phyloP scores from a whole-genome alignment of 140 eudicot species.

The Bidens hawaiensis region DNA sequence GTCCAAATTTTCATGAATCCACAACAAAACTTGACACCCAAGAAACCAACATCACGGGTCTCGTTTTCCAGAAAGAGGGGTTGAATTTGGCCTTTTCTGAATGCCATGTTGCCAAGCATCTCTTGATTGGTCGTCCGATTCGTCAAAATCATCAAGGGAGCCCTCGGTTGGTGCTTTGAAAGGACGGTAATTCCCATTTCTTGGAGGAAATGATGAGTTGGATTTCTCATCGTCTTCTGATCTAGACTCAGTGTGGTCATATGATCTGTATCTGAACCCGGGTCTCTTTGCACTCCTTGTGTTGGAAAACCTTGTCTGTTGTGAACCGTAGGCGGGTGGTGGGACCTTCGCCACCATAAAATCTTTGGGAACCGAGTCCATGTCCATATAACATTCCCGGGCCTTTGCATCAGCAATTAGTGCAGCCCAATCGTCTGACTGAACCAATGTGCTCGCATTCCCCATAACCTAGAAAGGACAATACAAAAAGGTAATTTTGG shows the following conservation, averaged over 20 bases:
- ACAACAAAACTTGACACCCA: neutral
- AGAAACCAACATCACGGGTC: slow-evolving; percentile 32
- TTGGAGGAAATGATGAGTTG: slow-evolving; percentile 29
- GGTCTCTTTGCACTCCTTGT: slow-evolving; percentile 60
- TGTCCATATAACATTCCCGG: slow-evolving; percentile 69
- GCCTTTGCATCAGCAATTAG: slow-evolving; percentile 80
- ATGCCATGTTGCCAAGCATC: slow-evolving; percentile 78
- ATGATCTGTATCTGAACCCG: slow-evolving; percentile 58
- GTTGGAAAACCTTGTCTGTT: slow-evolving; percentile 47
- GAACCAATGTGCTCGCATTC: slow-evolving; percentile 69
- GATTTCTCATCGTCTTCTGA: slow-evolving; percentile 75
- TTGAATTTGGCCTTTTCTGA: slow-evolving; percentile 50
- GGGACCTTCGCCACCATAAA: slow-evolving; percentile 47
- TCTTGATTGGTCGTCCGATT: slow-evolving; percentile 45
- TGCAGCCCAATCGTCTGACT: slow-evolving; percentile 96
- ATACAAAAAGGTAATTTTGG: neutral
- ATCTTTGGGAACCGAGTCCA: slow-evolving; percentile 90
- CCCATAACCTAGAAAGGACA: slow-evolving; percentile 76
- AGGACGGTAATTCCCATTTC: slow-evolving; percentile 66
- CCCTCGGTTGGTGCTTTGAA: slow-evolving; percentile 43
- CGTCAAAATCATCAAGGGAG: slow-evolving; percentile 62
- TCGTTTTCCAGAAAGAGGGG: slow-evolving; percentile 49
- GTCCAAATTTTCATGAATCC: slow-evolving; percentile 2
- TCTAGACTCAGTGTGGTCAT: slow-evolving; percentile 67
- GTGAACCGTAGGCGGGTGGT: slow-evolving; percentile 26